Conservation (phyloP, 225 moss, liverwort and hornwort genomes). For the Physcomitrellopsis africana region DNA sequence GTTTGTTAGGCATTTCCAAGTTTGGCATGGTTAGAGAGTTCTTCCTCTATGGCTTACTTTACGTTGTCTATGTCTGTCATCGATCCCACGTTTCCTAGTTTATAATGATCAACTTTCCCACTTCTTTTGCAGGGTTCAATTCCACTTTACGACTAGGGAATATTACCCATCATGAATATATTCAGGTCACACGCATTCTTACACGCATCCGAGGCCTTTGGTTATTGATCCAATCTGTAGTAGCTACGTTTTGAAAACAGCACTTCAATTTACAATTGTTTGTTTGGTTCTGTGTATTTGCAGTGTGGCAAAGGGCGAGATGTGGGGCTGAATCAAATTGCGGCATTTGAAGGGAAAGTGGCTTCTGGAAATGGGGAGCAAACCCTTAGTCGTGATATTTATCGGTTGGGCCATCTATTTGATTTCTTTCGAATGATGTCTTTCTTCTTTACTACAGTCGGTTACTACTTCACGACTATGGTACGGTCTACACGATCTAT, state of each 20-base stretch:
- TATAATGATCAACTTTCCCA: neutral
- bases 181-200: constrained; percentile 20
- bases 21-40: neutral
- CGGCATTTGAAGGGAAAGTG: constrained; percentile 50
- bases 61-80: neutral
- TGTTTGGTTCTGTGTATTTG: neutral
- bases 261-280: neutral
- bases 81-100: neutral
- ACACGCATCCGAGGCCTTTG: neutral
- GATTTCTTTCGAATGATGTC: constrained; percentile 52
- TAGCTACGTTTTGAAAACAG: neutral
- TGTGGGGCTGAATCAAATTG: constrained; percentile 58
- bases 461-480: constrained; percentile 41
- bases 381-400: constrained; percentile 47
- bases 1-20: neutral
- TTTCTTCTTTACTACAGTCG: constrained; percentile 48
- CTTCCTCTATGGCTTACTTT: neutral
- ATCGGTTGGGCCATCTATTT: constrained; percentile 47
- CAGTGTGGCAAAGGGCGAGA: constrained; percentile 59
- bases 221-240: neutral
- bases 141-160: constrained; percentile 38
- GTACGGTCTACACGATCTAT: constrained; percentile 13
- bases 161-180: constrained; percentile 48
- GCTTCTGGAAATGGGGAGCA: constrained; percentile 54
- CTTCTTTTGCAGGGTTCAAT: constrained; percentile 31